Percentiles rank a stretch among this genome's conserved stretches.
These are phyloP conservation scores for Cardamine occulta DNA, from an alignment of 345 rosid genomes.

Conservation along the genomic window DNA sequence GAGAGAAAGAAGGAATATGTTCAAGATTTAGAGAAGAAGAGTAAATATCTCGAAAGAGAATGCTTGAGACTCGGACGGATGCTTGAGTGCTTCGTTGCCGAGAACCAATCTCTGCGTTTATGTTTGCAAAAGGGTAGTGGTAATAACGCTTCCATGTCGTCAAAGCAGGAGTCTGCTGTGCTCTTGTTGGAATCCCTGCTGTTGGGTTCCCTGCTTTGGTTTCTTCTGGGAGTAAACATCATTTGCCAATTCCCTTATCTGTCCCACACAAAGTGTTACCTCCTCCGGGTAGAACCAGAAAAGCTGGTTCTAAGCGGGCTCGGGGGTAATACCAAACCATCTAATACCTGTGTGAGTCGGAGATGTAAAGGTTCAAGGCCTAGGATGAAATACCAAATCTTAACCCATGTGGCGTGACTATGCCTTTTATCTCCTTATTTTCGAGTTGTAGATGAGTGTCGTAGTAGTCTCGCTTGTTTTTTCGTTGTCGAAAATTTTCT, in stretches of 20 bases:
- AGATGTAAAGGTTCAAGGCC: slow-evolving; percentile 77
- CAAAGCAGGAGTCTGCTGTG: slow-evolving; percentile 99
- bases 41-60: slow-evolving; percentile 78
- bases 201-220: slow-evolving; percentile 99
- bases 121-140: slow-evolving; percentile 55
- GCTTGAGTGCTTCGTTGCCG: slow-evolving; percentile 75
- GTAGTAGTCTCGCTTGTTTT: neutral
- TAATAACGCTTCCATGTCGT: slow-evolving; percentile 61
- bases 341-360: slow-evolving; percentile 39
- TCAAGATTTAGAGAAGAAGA: slow-evolving; percentile 79
- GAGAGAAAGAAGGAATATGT: slow-evolving; percentile 86
- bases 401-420: slow-evolving; percentile 12
- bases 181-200: slow-evolving; percentile 99
- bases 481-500: neutral
- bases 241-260: slow-evolving; percentile 61
- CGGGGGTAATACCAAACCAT: slow-evolving; percentile 53
- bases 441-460: slow-evolving; percentile 22
- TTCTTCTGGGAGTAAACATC: slow-evolving; percentile 68
- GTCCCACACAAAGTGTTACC: slow-evolving; percentile 44
- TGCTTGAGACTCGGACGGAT: slow-evolving; percentile 75
- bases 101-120: slow-evolving; percentile 77
- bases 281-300: slow-evolving; percentile 46
- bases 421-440: neutral
- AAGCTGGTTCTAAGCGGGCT: slow-evolving; percentile 57
- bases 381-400: slow-evolving; percentile 52